These are phyloP conservation scores for Nicotiana benthamiana DNA, from an alignment of 257 asterid genomes.

Conservation along the genomic window DNA sequence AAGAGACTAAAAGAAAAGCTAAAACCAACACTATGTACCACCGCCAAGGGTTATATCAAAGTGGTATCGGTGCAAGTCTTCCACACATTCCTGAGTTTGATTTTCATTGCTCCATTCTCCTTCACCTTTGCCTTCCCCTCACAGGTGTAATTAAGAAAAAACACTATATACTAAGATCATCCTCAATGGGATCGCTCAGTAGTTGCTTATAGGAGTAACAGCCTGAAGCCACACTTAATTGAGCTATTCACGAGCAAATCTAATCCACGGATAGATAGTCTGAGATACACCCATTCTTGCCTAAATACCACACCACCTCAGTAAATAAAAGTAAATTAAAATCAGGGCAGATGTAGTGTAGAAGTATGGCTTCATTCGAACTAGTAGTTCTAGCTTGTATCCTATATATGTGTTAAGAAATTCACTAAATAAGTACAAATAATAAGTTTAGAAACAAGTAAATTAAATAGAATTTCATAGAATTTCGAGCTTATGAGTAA, in stretches of 20 bases:
- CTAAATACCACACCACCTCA: not conserved
- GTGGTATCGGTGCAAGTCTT: not conserved
- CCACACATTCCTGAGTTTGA: not conserved
- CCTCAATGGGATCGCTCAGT: not conserved
- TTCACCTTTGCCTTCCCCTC: not conserved
- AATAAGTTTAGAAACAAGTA: too few relatives aligned
- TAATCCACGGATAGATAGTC: not conserved
- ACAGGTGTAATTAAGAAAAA: too few relatives aligned
- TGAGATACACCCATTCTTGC: not conserved
- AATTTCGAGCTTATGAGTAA: too few relatives aligned
- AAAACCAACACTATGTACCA: not conserved
- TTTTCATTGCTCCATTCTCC: not conserved
- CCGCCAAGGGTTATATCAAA: too few relatives aligned
- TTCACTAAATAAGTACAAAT: too few relatives aligned
- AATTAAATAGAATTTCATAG: too few relatives aligned
- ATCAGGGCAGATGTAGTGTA: too few relatives aligned
- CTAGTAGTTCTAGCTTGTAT: too few relatives aligned
- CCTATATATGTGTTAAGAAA: too few relatives aligned
- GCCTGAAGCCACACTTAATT: not conserved
- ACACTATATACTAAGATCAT: too few relatives aligned
- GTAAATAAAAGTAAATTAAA: not conserved
- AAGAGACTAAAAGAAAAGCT: not conserved
- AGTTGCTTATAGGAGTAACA: not conserved
- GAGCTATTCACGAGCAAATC: not conserved
- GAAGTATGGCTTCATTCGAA: too few relatives aligned